phyloP scores from a whole-genome alignment of 768 basidiomycete genomes.

The Heimioporus sp. region DNA sequence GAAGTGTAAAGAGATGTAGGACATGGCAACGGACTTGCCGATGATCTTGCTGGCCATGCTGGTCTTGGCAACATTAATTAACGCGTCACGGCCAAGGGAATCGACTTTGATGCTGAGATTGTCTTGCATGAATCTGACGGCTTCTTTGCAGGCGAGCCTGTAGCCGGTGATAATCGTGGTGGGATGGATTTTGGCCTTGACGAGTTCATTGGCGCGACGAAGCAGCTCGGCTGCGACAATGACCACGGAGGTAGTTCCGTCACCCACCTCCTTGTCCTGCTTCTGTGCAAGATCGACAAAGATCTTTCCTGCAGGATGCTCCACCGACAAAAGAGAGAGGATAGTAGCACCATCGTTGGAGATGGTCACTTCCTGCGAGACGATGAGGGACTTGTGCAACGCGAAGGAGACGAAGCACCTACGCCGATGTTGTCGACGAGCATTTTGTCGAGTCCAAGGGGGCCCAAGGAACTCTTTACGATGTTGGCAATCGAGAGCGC shows the following conservation, averaged over 20 bases:
- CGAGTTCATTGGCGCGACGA: constrained; percentile 94
- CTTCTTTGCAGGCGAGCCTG: constrained; percentile 93
- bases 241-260: constrained; percentile 98
- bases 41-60: constrained; percentile 99
- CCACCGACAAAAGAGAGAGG: constrained; percentile 86
- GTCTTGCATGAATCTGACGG: constrained; percentile 97
- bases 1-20: not conserved
- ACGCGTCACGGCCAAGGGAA: constrained; percentile 82
- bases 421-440: constrained; percentile 97
- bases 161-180: constrained; percentile 99
- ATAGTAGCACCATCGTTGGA: constrained; percentile 99
- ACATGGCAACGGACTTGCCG: constrained; percentile 68
- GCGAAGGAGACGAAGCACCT: constrained; percentile 26
- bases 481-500: constrained; percentile 97
- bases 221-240: constrained; percentile 97
- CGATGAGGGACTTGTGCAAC: constrained; percentile 6
- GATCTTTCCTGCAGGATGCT: constrained; percentile 95
- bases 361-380: constrained; percentile 90
- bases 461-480: constrained; percentile 93
- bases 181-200: constrained; percentile 97
- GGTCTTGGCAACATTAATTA: constrained; percentile 96
- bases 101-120: constrained; percentile 96
- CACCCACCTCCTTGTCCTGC: constrained; percentile 98
- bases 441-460: constrained; percentile 95
- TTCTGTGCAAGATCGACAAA: constrained; percentile 99